These are phyloP conservation scores for Boletus tylopilopsis DNA, from an alignment of 768 basidiomycete species.

Conservation along the genomic window DNA sequence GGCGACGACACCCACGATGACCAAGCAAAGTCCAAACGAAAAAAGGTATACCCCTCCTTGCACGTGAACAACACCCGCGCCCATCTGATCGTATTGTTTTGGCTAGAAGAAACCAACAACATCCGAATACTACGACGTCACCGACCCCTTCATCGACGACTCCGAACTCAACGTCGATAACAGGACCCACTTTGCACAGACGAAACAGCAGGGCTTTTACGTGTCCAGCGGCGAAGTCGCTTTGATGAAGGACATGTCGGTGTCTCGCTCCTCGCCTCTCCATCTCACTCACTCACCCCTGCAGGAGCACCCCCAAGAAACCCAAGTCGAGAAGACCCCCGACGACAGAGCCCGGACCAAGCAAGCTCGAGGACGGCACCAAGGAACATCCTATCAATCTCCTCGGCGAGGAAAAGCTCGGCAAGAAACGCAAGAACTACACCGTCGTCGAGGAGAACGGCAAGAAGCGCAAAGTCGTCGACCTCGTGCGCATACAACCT, in stretches of 20 bases:
- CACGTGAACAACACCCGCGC: constrained; percentile 4
- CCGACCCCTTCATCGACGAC: constrained; percentile 97
- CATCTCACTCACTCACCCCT: constrained; percentile 19
- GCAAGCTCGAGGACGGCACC: constrained; percentile 38
- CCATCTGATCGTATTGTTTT: constrained; percentile 12
- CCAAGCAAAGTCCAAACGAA: constrained; percentile 33
- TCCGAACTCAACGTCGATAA: constrained; percentile 89
- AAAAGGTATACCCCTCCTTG: constrained; percentile 34
- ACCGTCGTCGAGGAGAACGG: constrained; percentile 51
- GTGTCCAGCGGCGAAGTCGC: constrained; percentile 88
- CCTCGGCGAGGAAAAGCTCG: constrained; percentile 36
- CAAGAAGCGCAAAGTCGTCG: constrained; percentile 70
- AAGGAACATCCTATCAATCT: constrained; percentile 50
- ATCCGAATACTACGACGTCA: constrained; percentile 83
- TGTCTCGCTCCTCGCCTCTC: not conserved
- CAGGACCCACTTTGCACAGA: constrained; percentile 86
- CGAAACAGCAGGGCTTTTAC: constrained; percentile 91
- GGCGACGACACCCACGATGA: constrained; percentile 41
- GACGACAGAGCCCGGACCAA: constrained; percentile 21
- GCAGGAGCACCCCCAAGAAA: constrained; percentile 59
- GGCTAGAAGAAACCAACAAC: constrained; percentile 47
- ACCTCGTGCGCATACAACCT: constrained; percentile 50
- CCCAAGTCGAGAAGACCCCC: constrained; percentile 59
- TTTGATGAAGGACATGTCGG: constrained; percentile 70
- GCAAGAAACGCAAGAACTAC: constrained; percentile 55